Evolutionary conservation across 768 basidiomycete species (phyloP), one percentile per base, ranked within the genome.

Genomic region (Pisolithus orientalis): DNA sequence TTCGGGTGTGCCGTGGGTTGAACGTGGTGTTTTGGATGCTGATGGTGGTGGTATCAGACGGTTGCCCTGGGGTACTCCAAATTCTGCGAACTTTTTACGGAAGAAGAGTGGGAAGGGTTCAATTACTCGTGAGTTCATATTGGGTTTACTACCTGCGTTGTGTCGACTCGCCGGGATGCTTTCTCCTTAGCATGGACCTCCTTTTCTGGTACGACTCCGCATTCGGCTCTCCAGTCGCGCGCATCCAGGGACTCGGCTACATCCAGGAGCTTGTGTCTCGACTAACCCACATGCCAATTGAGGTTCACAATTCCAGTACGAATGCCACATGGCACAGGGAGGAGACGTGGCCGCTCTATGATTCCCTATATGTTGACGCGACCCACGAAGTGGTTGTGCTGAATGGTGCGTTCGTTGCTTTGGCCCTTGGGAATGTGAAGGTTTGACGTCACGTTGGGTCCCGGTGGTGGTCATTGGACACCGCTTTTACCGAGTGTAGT

Each of bases 81-180:
- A 57, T 97, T 94, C 70, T 97, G 93, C 57, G 83, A 84, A 51
- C 72, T 96, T 3, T 97, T 97, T 68, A 92, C 90, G 0, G 78
- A 86, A 60, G 83, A 90, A 42, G 94, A 96, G 68, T 97, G 93
- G 94, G 85, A 89, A 63, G 91, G 91, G 0, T 95, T 93, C 65
- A 80, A 90, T 65, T 95, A 96, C 56, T 77, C 86, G 81, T 90
- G 57, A 51, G 85, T 71, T 28, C 2, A 10, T 44, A 13, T 27
- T 27, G 9, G 5, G 3, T 46, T 39, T 39, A 1, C 51, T 38
- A 5, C 14, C 27, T 29, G 25, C 28, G 39, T 21, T 39, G 16
- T 5, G 9, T 24, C 37, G 5, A 17, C n/a, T 14, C 11, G 21
- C 2, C 21, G 21, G 21, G 21, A 21, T 21, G 21, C 21, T 32